These are phyloP conservation scores for Chlorella sp. DNA, from an alignment of 139 green algal genomes.

Conservation along the genomic window DNA sequence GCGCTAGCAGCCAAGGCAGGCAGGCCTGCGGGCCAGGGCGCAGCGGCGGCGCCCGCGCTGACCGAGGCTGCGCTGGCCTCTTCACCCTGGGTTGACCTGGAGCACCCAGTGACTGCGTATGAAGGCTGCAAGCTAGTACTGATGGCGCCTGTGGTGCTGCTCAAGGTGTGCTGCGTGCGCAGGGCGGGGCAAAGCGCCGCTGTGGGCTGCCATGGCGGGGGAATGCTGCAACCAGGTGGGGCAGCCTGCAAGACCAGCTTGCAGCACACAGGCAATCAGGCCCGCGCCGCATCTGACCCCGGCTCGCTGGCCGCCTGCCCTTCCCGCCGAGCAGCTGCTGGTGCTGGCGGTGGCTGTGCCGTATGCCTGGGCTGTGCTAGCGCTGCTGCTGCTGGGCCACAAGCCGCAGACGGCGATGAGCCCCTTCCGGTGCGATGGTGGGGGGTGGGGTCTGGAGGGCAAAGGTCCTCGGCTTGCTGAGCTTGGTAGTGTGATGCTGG, in stretches of 20 bases:
- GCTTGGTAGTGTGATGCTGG: no score
- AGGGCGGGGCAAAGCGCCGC: neutral
- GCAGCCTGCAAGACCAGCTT: neutral
- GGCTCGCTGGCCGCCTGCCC: neutral
- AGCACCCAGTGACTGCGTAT: slow-evolving; percentile 48
- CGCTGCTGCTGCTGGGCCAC: slow-evolving; percentile 37
- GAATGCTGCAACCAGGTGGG: no score
- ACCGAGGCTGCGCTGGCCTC: neutral
- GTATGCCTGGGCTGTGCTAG: slow-evolving; percentile 26
- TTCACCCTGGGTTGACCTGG: slow-evolving; percentile 54
- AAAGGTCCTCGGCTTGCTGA: no score
- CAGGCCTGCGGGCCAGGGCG: no score
- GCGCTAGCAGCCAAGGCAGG: neutral
- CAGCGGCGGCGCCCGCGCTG: neutral
- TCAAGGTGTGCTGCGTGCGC: no score
- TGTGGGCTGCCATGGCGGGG: neutral
- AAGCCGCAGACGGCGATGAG: slow-evolving; percentile 35
- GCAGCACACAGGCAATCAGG: neutral
- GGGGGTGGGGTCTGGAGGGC: no score
- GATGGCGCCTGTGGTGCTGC: slow-evolving; percentile 29
- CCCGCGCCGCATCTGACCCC: neutral
- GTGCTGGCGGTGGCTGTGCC: slow-evolving; percentile 8
- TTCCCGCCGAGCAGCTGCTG: neutral
- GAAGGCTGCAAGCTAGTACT: slow-evolving; percentile 54
- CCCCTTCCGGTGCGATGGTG: neutral